phyloP scores from a whole-genome alignment of 345 rosid genomes.

The Arabidopsis suecica region DNA sequence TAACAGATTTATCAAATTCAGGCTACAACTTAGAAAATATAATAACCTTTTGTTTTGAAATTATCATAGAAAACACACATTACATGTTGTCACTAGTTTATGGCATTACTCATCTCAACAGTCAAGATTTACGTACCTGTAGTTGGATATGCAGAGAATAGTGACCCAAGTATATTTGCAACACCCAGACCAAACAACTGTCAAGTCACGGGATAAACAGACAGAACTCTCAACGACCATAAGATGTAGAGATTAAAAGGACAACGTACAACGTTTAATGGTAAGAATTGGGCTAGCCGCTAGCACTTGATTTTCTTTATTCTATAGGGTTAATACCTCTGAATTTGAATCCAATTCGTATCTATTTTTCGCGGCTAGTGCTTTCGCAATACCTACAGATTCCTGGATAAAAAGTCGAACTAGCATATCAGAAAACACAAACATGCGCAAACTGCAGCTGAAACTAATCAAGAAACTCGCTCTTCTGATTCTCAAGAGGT shows the following conservation, averaged over 20 bases:
- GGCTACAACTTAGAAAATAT: background rate
- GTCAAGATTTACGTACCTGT: slow-evolving; percentile 62
- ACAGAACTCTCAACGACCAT: slow-evolving; percentile 31
- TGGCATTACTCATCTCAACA: slow-evolving; percentile 25
- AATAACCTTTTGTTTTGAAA: background rate
- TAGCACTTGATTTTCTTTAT: slow-evolving; percentile 10
- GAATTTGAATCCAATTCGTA: slow-evolving; percentile 93
- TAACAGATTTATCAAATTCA: slow-evolving; percentile 3
- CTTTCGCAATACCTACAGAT: slow-evolving; percentile 99
- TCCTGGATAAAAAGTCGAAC: slow-evolving; percentile 55
- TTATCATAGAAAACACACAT: slow-evolving; percentile 4
- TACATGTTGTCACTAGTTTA: slow-evolving; percentile 6
- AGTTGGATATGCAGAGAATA: slow-evolving; percentile 89
- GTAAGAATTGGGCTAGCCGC: slow-evolving; percentile 13
- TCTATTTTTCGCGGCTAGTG: slow-evolving; percentile 94
- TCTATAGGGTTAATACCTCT: slow-evolving; percentile 58
- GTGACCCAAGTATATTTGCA: slow-evolving; percentile 81
- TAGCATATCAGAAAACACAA: slow-evolving; percentile 18
- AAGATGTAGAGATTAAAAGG: slow-evolving; percentile 9
- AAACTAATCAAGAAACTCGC: slow-evolving; percentile 18
- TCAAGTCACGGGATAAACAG: slow-evolving; percentile 30
- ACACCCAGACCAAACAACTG: slow-evolving; percentile 98
- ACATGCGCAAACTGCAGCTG: slow-evolving; percentile 17
- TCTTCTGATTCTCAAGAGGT: slow-evolving; percentile 23
- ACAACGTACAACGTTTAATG: background rate